These are phyloP conservation scores for Ustilago sp. DNA, from an alignment of 1,284 basidiomycete species.

Conservation along the genomic window DNA sequence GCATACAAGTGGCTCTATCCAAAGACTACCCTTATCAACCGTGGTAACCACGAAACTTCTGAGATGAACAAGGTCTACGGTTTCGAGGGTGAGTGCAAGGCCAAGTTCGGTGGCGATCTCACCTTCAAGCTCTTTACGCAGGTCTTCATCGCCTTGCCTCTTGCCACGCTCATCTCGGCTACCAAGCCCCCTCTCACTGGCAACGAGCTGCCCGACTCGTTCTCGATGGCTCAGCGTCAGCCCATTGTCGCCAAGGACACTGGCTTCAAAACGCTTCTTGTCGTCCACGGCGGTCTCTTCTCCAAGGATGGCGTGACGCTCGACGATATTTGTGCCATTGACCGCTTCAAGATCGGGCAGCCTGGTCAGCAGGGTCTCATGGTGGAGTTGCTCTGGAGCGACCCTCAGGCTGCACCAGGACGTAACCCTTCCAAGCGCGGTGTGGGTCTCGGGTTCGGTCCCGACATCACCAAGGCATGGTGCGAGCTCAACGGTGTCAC, in stretches of 20 bases:
- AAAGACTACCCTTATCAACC: constrained; percentile 71
- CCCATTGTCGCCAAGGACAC: constrained; percentile 82
- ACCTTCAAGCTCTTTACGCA: constrained; percentile 68
- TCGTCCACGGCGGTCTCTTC: constrained; percentile 92
- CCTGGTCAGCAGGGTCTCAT: constrained; percentile 95
- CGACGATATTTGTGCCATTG: constrained; percentile 89
- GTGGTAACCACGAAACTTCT: constrained; percentile 97
- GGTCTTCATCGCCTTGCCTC: constrained; percentile 73
- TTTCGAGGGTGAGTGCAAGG: constrained; percentile 94
- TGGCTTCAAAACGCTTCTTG: constrained; percentile 85
- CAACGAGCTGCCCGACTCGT: constrained; percentile 51
- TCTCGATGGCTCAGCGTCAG: constrained; percentile 57
- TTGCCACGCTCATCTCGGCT: constrained; percentile 85
- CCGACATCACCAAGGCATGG: constrained; percentile 76
- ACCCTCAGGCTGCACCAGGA: constrained; percentile 90
- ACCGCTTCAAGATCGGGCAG: constrained; percentile 83
- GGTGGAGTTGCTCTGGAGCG: constrained; percentile 79
- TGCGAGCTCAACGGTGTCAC: constrained; percentile 87
- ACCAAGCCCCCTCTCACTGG: constrained; percentile 74
- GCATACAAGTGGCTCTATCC: constrained; percentile 85
- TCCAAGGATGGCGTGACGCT: constrained; percentile 92
- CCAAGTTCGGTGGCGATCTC: constrained; percentile 65
- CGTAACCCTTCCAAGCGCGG: constrained; percentile 96
- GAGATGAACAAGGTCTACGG: constrained; percentile 78
- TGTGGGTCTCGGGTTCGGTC: constrained; percentile 94